phyloP scores from a whole-genome alignment of 208 protist species.

The Tetramitus jugosus region DNA sequence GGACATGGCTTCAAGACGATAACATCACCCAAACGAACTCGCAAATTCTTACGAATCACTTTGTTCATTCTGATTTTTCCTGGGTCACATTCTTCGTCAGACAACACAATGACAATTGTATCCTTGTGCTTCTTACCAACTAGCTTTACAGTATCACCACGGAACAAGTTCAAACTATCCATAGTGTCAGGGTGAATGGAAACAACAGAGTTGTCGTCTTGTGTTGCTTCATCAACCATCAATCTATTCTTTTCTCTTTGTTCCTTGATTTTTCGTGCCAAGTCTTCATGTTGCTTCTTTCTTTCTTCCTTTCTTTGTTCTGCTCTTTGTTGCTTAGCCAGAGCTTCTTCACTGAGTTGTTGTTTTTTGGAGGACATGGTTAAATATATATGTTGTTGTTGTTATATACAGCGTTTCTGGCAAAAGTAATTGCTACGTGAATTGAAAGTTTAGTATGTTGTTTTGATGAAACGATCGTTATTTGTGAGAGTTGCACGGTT shows the following conservation, averaged over 20 bases:
- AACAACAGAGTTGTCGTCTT: conserved; percentile 97
- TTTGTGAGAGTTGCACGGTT: too few species aligned
- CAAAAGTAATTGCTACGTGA: too few species aligned
- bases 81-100: conserved; percentile 75
- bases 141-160: conserved; percentile 91
- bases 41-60: conserved; percentile 96
- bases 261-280: not conserved
- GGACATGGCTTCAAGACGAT: conserved; percentile 86
- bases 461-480: too few species aligned
- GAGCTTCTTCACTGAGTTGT: too few species aligned
- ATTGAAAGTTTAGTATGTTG: too few species aligned
- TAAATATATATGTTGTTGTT: too few species aligned
- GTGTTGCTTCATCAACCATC: conserved; percentile 90
- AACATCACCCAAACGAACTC: conserved; percentile 94
- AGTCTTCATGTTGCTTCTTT: too few species aligned
- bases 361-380: too few species aligned
- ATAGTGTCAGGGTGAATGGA: conserved; percentile 83
- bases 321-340: too few species aligned
- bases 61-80: conserved; percentile 98
- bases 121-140: conserved; percentile 96
- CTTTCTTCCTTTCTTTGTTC: too few species aligned
- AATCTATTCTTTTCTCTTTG: conserved; percentile 73
- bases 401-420: too few species aligned
- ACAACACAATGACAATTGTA: conserved; percentile 92
- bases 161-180: conserved; percentile 96